phyloP scores from a whole-genome alignment of 2,329 filamentous ascomycete species.

The Thielaviopsis musarum region DNA sequence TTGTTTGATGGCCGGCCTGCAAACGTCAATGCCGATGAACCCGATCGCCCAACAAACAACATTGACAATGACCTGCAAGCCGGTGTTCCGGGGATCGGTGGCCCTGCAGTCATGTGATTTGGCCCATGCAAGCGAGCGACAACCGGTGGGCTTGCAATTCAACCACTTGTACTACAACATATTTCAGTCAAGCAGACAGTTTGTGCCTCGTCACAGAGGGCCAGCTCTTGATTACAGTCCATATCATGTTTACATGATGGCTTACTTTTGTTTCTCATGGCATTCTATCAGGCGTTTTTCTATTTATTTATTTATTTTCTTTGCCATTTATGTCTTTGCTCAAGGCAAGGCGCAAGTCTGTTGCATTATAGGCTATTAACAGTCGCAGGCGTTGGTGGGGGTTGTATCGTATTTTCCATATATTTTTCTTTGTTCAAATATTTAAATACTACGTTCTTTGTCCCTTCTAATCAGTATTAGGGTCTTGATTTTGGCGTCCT shows the following conservation, averaged over 20 bases:
- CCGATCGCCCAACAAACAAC: conserved; percentile 26
- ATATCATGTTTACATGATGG: neutral
- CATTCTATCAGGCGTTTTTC: neutral
- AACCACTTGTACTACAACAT: neutral
- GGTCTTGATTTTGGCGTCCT: neutral
- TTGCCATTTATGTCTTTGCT: neutral
- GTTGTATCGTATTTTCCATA: neutral
- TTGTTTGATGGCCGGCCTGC: conserved; percentile 50
- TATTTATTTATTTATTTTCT: neutral
- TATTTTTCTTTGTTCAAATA: neutral
- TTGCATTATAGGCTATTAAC: neutral
- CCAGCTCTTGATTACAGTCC: neutral
- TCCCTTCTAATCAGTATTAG: neutral
- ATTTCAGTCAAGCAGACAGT: neutral
- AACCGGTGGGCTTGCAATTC: neutral
- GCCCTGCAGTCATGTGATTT: conserved; percentile 2
- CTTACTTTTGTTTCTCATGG: neutral
- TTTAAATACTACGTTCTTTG: neutral
- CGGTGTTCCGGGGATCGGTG: conserved; percentile 19
- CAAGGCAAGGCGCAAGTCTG: neutral
- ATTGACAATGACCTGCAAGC: conserved; percentile 48
- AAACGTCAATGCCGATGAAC: conserved; percentile 19
- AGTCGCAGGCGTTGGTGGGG: neutral
- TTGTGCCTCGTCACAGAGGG: neutral
- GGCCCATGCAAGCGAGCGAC: neutral